Percentiles rank a stretch among this genome's conserved stretches.
These are phyloP conservation scores for Penicillium sp. DNA, from an alignment of 2,329 filamentous ascomycete species.

Conservation along the genomic window DNA sequence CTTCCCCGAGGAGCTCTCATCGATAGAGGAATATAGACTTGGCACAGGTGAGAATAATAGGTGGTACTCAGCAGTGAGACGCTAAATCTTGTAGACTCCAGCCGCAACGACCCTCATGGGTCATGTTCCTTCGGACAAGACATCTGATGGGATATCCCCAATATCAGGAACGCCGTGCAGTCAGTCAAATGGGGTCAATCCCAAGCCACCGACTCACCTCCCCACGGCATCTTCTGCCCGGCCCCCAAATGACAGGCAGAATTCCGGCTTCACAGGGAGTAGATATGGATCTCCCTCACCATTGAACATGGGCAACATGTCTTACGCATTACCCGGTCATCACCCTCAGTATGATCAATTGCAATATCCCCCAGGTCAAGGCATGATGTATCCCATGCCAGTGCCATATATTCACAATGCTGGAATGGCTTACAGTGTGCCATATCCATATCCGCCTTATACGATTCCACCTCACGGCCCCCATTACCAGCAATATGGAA, in stretches of 20 bases:
- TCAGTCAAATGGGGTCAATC: conserved; percentile 7
- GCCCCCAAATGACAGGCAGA: conserved; percentile 21
- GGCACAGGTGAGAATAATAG: background rate
- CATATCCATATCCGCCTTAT: conserved; percentile 33
- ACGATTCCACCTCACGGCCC: conserved; percentile 25
- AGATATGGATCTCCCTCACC: conserved; percentile 25
- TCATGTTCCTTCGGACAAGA: conserved; percentile 28
- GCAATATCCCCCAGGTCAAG: conserved; percentile 30
- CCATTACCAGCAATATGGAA: conserved; percentile 25
- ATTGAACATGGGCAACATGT: conserved; percentile 34
- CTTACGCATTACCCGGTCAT: conserved; percentile 29
- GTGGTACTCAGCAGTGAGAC: background rate
- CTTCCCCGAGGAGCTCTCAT: background rate
- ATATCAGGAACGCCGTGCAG: conserved; percentile 11
- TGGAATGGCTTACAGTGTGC: conserved; percentile 26
- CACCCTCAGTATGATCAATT: conserved; percentile 26
- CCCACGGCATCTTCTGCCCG: conserved; percentile 10
- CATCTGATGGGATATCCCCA: conserved; percentile 13
- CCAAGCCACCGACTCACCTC: conserved; percentile 1
- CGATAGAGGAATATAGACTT: background rate
- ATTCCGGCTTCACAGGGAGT: conserved; percentile 19
- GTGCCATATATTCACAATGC: conserved; percentile 24
- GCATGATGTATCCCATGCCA: conserved; percentile 33
- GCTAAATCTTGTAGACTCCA: background rate
- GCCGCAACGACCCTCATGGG: conserved; percentile 26